These are phyloP conservation scores for Colletotrichum sp. DNA, from an alignment of 2,329 filamentous ascomycete genomes.

Conservation along the genomic window DNA sequence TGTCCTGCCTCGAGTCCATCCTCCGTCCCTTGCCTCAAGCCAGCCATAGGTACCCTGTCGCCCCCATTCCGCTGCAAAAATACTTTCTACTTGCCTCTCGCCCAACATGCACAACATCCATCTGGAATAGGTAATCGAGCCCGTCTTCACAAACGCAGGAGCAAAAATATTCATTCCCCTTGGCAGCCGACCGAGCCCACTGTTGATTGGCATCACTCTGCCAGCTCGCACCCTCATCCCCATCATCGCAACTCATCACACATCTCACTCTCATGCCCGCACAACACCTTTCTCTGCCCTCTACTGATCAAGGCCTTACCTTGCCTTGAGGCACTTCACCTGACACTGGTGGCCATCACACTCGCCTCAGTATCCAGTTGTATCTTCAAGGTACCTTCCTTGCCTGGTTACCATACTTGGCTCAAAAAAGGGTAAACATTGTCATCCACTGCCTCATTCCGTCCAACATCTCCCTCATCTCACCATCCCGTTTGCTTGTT, in stretches of 20 bases:
- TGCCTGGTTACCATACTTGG: neutral
- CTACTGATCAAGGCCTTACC: neutral
- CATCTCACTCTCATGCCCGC: neutral
- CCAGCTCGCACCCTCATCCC: neutral
- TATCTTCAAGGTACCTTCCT: neutral
- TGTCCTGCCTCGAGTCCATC: neutral
- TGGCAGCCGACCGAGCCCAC: conserved; percentile 3
- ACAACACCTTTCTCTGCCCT: neutral
- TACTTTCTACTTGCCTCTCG: neutral
- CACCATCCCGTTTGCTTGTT: neutral
- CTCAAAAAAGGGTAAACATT: neutral
- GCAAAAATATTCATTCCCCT: neutral
- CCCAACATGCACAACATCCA: neutral
- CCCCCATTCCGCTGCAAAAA: neutral
- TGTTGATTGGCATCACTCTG: conserved; percentile 15
- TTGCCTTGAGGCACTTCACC: neutral
- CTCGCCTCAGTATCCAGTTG: neutral
- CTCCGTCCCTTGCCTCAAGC: neutral
- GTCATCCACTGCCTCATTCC: neutral
- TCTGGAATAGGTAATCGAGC: neutral
- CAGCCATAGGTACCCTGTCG: neutral
- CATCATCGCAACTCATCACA: neutral
- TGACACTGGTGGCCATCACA: neutral
- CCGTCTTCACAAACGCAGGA: neutral
- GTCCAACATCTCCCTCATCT: neutral